Conservation (phyloP, 129 eudicot species). For the Tanacetum coccineum region DNA sequence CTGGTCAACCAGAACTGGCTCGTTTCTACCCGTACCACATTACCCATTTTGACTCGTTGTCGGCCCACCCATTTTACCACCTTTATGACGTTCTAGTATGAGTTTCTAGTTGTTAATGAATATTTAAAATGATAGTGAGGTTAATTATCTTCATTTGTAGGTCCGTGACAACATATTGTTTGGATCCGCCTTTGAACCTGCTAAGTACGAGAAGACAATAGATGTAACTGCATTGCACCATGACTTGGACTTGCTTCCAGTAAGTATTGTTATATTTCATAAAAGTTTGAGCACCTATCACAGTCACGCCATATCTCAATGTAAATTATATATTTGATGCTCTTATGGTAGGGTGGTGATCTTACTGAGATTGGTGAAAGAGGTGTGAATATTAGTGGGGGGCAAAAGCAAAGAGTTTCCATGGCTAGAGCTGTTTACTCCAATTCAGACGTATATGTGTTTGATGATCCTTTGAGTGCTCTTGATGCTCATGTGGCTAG, state of each 20-base stretch:
- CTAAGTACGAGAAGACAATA: conserved; percentile 65
- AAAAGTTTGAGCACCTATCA: background rate
- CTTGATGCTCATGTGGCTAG: conserved; percentile 93
- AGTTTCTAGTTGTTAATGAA: too few species aligned
- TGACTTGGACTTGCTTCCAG: conserved; percentile 88
- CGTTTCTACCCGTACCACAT: too few species aligned
- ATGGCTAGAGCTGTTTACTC: conserved; percentile 98
- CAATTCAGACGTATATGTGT: conserved; percentile 75
- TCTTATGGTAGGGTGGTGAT: conserved; percentile 73
- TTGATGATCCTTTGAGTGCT: conserved; percentile 98
- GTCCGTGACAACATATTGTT: conserved; percentile 90
- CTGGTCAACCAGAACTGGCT: too few species aligned
- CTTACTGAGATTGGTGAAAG: conserved; percentile 99
- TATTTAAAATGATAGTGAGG: too few species aligned
- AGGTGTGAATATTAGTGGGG: conserved; percentile 97
- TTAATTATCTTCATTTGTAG: conserved; percentile 34
- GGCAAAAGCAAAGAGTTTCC: conserved; percentile 97
- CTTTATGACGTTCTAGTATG: too few species aligned
- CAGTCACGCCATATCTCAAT: background rate
- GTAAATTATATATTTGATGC: conserved; percentile 1
- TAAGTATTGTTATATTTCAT: conserved; percentile 29
- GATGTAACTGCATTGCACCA: conserved; percentile 75
- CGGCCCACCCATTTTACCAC: background rate
- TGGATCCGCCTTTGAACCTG: conserved; percentile 68
- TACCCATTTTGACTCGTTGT: too few species aligned